phyloP scores from a whole-genome alignment of 2,329 filamentous ascomycete genomes.

The Domatiomyces globalis region DNA sequence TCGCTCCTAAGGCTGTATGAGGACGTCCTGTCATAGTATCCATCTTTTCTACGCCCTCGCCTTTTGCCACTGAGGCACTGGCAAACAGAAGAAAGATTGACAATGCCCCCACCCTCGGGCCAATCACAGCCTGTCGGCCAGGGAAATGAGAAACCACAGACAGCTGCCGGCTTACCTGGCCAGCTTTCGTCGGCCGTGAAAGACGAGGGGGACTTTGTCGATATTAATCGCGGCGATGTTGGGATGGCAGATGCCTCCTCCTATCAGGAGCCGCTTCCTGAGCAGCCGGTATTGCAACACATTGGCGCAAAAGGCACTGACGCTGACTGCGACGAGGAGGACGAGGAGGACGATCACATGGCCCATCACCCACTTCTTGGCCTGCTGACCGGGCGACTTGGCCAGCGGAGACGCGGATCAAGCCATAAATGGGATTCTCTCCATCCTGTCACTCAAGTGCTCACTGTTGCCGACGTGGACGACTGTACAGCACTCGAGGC shows the following conservation, averaged over 20 bases:
- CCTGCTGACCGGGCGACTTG: slow-evolving; percentile 17
- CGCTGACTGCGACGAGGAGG: slow-evolving; percentile 14
- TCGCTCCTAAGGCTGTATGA: not conserved
- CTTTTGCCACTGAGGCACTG: not conserved
- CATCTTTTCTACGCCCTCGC: not conserved
- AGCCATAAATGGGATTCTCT: slow-evolving; percentile 38
- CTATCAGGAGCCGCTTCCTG: not conserved
- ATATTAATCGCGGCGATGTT: slow-evolving; percentile 16
- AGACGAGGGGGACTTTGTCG: slow-evolving; percentile 17
- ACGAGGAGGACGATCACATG: slow-evolving; percentile 15
- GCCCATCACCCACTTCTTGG: slow-evolving; percentile 16
- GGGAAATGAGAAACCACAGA: slow-evolving; percentile 7
- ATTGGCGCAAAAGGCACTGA: slow-evolving; percentile 8
- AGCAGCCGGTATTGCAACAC: slow-evolving; percentile 12
- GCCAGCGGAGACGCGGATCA: slow-evolving; percentile 14
- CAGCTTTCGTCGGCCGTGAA: slow-evolving; percentile 7
- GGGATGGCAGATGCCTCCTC: slow-evolving; percentile 11
- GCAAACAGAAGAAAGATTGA: not conserved
- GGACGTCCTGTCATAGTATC: not conserved
- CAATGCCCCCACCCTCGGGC: not conserved
- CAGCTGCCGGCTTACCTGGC: not conserved
- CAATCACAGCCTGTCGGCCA: not conserved
- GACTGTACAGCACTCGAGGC: slow-evolving; percentile 45
- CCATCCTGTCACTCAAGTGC: slow-evolving; percentile 58
- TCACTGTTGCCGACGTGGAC: slow-evolving; percentile 42